Evolutionary conservation across 108 stramenopile genomes (phyloP), one percentile per base, ranked within the genome.

Genomic region (Cyclotella kingstonii): DNA sequence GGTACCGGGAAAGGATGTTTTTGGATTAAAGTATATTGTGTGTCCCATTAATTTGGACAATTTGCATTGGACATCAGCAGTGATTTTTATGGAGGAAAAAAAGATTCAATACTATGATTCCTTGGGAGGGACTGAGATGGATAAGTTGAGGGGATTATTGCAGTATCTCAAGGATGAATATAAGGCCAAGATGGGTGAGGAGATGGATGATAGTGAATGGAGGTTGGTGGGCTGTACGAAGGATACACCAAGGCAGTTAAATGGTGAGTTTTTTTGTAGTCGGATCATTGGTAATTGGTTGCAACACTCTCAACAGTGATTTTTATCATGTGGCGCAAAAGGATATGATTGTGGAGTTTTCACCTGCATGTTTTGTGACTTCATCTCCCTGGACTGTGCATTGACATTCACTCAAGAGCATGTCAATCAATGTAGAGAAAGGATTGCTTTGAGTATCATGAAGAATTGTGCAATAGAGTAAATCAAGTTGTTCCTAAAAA

Each of bases 21-120:
- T 97, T 60, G 76, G 76, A 8, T 60, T 95, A 42, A 94, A 97
- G 63, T 95, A 95, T 43, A 84, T 98, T 17, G 61, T 97, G 23
- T 85, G 92, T 41, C 96, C 97, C 0, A 83, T 95, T 58, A 98
- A 97, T 68, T 60, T 86, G 9, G 78, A 84, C 31, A 80, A 85
- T 52, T 68, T 84, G 70, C 97, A 98, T 72, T 98, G 97, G 97
- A 88, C 92, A 42, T 81, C 84, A 54, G 92, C 89, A 5, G 95
- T 93, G 21, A 86, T 90, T 17, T 90, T 85, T 62, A 84, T 98
- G 82, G 78, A 81, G 42, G 62, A 96, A 54, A 94, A 94, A 48
- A 60, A 72, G 14, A 91, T 95, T 42, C 81, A 90, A 53, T 77
- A 87, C 38, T 94, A 70, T 59, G 93, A 94, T 69, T 86, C 83